Conservation (phyloP, 1,284 basidiomycete species). For the Trichosporon ovoides region DNA sequence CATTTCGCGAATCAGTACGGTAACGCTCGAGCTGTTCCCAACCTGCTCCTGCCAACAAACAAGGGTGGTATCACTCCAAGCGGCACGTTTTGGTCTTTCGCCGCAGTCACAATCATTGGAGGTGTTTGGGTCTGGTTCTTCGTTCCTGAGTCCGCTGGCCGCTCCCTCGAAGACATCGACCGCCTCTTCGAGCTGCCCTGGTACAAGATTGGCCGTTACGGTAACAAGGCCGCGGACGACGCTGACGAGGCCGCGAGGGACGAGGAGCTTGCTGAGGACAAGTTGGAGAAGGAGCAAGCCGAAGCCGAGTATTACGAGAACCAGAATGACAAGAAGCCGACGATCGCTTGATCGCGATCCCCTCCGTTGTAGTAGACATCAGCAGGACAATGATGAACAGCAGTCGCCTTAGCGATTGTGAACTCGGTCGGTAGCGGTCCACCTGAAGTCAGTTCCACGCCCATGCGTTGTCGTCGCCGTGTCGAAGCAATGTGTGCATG, state of each 20-base stretch:
- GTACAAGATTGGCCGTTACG: slow-evolving; percentile 15
- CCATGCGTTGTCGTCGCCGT: not conserved
- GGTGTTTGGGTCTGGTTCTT: slow-evolving; percentile 26
- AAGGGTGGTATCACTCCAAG: slow-evolving; percentile 11
- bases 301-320: slow-evolving; percentile 19
- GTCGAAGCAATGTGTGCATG: not conserved
- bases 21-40: slow-evolving; percentile 14
- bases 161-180: slow-evolving; percentile 21
- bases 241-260: slow-evolving; percentile 1
- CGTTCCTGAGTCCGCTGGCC: slow-evolving; percentile 29
- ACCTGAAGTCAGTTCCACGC: not conserved
- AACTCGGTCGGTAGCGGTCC: no score
- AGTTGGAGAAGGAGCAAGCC: slow-evolving; percentile 15
- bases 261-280: slow-evolving; percentile 1
- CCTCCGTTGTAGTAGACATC: not conserved
- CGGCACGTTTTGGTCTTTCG: slow-evolving; percentile 35
- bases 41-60: slow-evolving; percentile 7
- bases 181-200: slow-evolving; percentile 18
- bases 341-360: not conserved
- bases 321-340: not conserved
- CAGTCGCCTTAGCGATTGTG: no score
- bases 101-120: slow-evolving; percentile 20
- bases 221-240: slow-evolving; percentile 8
- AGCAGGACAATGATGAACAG: not conserved
- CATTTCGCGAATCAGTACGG: slow-evolving; percentile 14